Conservation (phyloP, 2,329 filamentous ascomycete species). For the Penicillium griseofulvum region DNA sequence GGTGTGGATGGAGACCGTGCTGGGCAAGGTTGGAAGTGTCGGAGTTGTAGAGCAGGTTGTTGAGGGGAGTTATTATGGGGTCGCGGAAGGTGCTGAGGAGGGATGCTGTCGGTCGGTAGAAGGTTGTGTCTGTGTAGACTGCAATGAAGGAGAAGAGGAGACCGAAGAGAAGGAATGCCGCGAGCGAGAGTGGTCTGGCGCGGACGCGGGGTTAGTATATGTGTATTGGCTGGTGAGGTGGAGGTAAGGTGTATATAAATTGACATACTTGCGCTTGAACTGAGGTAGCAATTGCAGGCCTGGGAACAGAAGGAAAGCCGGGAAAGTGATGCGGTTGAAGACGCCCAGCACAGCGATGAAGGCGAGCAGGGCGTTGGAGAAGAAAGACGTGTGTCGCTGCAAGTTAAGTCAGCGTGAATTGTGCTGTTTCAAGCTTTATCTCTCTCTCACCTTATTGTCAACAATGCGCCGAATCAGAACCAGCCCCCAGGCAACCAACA, state of each 20-base stretch:
- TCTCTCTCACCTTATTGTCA: conserved; percentile 63
- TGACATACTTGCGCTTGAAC: conserved; percentile 71
- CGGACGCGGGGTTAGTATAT: conserved; percentile 7
- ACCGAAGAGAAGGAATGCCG: conserved; percentile 64
- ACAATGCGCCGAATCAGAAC: conserved; percentile 86
- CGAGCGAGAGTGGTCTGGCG: conserved; percentile 56
- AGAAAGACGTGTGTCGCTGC: conserved; percentile 70
- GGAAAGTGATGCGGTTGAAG: conserved; percentile 97
- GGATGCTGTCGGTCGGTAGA: conserved; percentile 57
- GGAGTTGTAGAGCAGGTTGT: conserved; percentile 75
- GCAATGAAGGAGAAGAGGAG: conserved; percentile 68
- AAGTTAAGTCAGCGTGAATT: background rate
- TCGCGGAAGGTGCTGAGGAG: conserved; percentile 45
- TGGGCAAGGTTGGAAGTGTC: conserved; percentile 66
- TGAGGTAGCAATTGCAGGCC: conserved; percentile 79
- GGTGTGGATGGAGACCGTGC: conserved; percentile 75
- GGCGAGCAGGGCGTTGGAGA: conserved; percentile 75
- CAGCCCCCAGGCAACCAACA: conserved; percentile 88
- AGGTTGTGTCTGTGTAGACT: conserved; percentile 78
- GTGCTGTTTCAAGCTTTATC: background rate
- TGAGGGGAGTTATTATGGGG: conserved; percentile 72
- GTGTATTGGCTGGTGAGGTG: conserved; percentile 5
- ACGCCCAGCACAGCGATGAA: conserved; percentile 79
- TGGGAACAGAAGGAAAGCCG: conserved; percentile 84
- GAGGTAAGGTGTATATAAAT: background rate